Conservation (phyloP, 371 early-diverging fungal species). For the Mucor irregularis region DNA sequence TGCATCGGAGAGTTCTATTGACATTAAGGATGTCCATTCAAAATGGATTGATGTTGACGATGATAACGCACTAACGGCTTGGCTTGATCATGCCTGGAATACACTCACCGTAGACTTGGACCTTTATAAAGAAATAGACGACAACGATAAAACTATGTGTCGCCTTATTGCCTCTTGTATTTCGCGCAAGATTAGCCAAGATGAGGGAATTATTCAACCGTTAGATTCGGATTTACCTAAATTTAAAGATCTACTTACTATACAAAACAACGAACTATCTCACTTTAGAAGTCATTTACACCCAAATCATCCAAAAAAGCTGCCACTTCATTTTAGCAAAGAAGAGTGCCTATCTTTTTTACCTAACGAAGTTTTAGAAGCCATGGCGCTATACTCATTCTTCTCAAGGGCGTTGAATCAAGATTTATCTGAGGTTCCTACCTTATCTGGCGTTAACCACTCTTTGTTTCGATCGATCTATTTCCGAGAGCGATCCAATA, state of each 20-base stretch:
- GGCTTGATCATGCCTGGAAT: conserved; percentile 34
- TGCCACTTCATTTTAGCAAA: background rate
- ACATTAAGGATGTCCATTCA: background rate
- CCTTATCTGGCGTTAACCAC: conserved; percentile 18
- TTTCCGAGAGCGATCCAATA: conserved; percentile 66
- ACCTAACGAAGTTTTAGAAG: conserved; percentile 17
- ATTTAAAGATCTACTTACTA: conserved; percentile 23
- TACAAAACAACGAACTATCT: conserved; percentile 41
- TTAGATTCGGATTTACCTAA: background rate
- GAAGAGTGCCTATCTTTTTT: background rate
- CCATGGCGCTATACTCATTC: conserved; percentile 27
- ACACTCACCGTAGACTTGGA: background rate
- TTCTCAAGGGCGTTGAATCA: conserved; percentile 10
- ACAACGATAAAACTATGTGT: conserved; percentile 39
- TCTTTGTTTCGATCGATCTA: conserved; percentile 52
- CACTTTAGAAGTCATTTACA: conserved; percentile 15
- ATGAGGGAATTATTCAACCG: background rate
- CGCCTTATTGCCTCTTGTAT: conserved; percentile 34
- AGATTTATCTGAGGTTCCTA: background rate
- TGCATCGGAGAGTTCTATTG: background rate
- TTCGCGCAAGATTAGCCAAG: conserved; percentile 16
- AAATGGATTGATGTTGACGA: conserved; percentile 15
- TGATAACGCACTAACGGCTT: conserved; percentile 6
- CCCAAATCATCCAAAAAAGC: background rate
- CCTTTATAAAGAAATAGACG: conserved; percentile 9